Conservation (phyloP, 2,329 filamentous ascomycete species). For the Aspergillus sp. region DNA sequence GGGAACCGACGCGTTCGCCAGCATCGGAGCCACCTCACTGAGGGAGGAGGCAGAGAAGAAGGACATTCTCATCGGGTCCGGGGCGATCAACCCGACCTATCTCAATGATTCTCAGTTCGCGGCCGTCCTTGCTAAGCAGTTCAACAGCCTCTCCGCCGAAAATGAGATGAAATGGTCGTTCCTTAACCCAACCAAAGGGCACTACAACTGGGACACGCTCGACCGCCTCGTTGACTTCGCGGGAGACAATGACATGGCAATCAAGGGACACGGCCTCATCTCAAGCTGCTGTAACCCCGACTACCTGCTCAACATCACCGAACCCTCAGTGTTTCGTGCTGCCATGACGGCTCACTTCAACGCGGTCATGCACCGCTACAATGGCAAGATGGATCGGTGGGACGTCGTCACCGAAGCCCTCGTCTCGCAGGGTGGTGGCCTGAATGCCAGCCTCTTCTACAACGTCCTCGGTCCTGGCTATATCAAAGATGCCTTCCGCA, state of each 20-base stretch:
- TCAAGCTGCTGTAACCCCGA: slow-evolving; percentile 16
- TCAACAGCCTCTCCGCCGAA: slow-evolving; percentile 14
- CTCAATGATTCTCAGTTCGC: slow-evolving; percentile 10
- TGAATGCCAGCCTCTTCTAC: slow-evolving; percentile 6
- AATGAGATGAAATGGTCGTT: slow-evolving; percentile 15
- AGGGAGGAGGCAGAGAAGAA: slow-evolving; percentile 2
- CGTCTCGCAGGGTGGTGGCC: background rate
- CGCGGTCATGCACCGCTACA: slow-evolving; percentile 13
- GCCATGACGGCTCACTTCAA: slow-evolving; percentile 9
- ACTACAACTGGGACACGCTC: slow-evolving; percentile 13
- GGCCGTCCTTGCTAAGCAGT: slow-evolving; percentile 9
- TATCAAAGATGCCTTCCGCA: slow-evolving; percentile 10
- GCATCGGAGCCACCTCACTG: background rate
- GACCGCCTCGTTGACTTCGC: slow-evolving; percentile 11
- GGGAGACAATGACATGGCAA: slow-evolving; percentile 8
- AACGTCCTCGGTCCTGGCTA: slow-evolving; percentile 8
- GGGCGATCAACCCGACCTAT: slow-evolving; percentile 6
- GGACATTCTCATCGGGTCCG: slow-evolving; percentile 8
- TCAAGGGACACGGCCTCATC: slow-evolving; percentile 14
- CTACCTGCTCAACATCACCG: slow-evolving; percentile 12
- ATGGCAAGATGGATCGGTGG: slow-evolving; percentile 11
- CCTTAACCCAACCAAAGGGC: slow-evolving; percentile 9
- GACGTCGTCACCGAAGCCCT: slow-evolving; percentile 14
- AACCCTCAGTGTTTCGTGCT: slow-evolving; percentile 7
- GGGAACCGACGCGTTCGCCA: background rate